Evolutionary conservation across 1,139 yeast species (phyloP), one percentile per base, ranked within the genome.

Genomic region (Blastobotrys arbuscula): DNA sequence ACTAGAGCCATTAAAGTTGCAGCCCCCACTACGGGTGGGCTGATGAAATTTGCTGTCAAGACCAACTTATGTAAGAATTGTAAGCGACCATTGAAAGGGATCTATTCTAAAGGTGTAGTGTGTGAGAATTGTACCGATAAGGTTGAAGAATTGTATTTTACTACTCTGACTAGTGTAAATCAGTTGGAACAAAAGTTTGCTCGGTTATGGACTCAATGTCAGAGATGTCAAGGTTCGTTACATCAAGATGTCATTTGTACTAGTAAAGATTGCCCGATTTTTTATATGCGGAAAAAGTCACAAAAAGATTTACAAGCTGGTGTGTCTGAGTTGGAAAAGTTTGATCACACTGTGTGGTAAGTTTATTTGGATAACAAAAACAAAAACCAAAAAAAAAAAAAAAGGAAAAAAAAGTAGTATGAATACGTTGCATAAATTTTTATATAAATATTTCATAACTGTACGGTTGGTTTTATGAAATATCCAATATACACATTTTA

Each of bases 131-230:
- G 99, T 71, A 70, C 78, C 24, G 71, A 74, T 20, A 79, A 78
- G 54, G 89, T 94, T 0, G 90, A 94, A 2, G 84, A 79, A 59
- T 67, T 89, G 35, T 92, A 89, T 61, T 81, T 90, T 21, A 78
- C 79, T 53, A 89, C 95, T 5, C 69, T 94, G 46, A 83, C 86
- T 5, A 83, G 81, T 53, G 82, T 90, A 75, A 85, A 88, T 60
- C 81, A 80, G 44, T 69, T 92, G 55, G 96, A 94, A 63, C 78
- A 79, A 54, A 84, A 84, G 59, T 94, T 88, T 61, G 83, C 96
- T 1, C 73, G 95, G 55, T 71, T 94, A 52, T 94, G 99, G 99
- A 92, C 98, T 0, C 96, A 94, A 63, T 94, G 99, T 65, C 99
- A 94, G 69, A 74, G 97, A 55, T 94, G 98, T 66, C 97, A 94